These are phyloP conservation scores for Fusarium humuli DNA, from an alignment of 2,329 filamentous ascomycete genomes.

Conservation along the genomic window DNA sequence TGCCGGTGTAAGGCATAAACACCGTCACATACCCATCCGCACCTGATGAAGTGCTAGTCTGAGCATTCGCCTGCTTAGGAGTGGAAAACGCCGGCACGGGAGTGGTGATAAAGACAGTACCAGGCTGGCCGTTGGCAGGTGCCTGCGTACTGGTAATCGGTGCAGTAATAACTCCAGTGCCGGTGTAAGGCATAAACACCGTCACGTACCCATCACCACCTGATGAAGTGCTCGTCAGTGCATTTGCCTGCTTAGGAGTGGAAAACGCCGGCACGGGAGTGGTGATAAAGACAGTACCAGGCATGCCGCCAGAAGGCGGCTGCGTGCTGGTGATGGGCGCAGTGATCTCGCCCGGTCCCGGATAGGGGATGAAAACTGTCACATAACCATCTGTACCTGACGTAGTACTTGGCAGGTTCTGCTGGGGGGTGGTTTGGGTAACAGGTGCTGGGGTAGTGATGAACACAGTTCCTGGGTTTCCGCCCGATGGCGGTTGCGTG, in stretches of 20 bases:
- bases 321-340: constrained; percentile 21
- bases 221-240: neutral
- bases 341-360: constrained; percentile 25
- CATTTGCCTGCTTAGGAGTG: constrained; percentile 7
- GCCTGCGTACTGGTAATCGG: constrained; percentile 14
- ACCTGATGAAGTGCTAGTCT: constrained; percentile 3
- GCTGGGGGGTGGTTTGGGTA: constrained; percentile 6
- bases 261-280: constrained; percentile 9
- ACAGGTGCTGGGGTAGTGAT: constrained; percentile 29
- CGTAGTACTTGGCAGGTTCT: constrained; percentile 21
- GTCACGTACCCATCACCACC: constrained; percentile 20
- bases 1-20: constrained; percentile 1
- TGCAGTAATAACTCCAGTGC: constrained; percentile 12
- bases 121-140: constrained; percentile 9
- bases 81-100: neutral
- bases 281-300: constrained; percentile 25
- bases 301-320: constrained; percentile 5
- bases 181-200: constrained; percentile 10
- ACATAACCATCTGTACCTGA: constrained; percentile 27
- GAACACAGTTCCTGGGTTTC: constrained; percentile 27
- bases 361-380: constrained; percentile 26
- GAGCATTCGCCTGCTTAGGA: constrained; percentile 1
- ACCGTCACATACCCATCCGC: constrained; percentile 25
- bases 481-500: constrained; percentile 24
- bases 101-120: constrained; percentile 19